Evolutionary conservation across 2,329 filamentous ascomycete genomes (phyloP), one percentile per base, ranked within the genome.

Genomic region (Monosporascus sp.): DNA sequence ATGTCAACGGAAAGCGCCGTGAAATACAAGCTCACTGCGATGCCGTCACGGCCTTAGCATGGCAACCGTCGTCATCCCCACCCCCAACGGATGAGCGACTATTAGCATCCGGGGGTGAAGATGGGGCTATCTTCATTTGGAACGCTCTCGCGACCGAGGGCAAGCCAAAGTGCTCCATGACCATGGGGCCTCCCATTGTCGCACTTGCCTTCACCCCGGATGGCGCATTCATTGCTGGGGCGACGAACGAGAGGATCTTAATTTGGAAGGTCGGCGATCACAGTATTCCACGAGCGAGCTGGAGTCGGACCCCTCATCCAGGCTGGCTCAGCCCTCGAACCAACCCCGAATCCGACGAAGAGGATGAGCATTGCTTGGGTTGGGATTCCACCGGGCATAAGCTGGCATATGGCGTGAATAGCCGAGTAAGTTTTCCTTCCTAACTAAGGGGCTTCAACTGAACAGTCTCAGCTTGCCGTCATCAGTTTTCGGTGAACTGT

Each of bases 231-330:
- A 77, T 86, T 49, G 83, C 83, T 0, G 82, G 81, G 5, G 83
- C 81, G 5, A 85, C 82, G 0, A 75, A 75, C 20, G 76, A 78
- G 36, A 76, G 74, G 52, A 80, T 86, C 15, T 68, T 85, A 39
- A 84, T 86, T 46, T 86, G 83, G 82, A 85, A 84, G 62, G 78
- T 85, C 14, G 81, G 79, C 54, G 83, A 82, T 50, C 73, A 78
- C 46, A 70, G 73, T 25, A 74, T 83, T 46, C 83, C 83, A 5
- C 74, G 80, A 46, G 83, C 83, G 17, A 81, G 74, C 61, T 86
- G 83, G 83, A 79, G 73, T 54, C 71, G 80, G 55, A 70, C 74
- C 25, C 71, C 76, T 9, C 80, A 84, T 57, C 71, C 75, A 1
- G 82, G 80, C 5, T 84, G 81, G 80, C 70, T 80, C 34, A 85